These are phyloP conservation scores for Talaromyces verruculosus DNA, from an alignment of 2,329 filamentous ascomycete species.

Conservation along the genomic window DNA sequence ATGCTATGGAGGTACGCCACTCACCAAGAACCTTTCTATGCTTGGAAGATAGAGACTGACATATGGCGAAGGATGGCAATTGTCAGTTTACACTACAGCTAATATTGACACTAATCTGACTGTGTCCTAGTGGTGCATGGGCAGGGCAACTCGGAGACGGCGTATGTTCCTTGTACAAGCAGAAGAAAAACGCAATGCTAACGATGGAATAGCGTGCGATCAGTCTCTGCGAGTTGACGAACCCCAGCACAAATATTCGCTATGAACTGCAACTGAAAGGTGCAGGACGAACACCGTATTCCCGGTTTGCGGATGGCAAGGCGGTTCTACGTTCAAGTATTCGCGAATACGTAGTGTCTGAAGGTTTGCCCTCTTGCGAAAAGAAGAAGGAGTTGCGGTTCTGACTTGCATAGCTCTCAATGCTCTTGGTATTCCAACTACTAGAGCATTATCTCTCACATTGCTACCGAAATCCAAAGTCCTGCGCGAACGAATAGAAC, in stretches of 20 bases:
- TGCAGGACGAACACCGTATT: constrained; percentile 90
- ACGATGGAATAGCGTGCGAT: constrained; percentile 64
- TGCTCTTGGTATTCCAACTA: constrained; percentile 80
- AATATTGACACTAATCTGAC: constrained; percentile 8
- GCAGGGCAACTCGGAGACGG: constrained; percentile 95
- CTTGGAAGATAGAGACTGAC: neutral
- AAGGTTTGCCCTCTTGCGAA: constrained; percentile 51
- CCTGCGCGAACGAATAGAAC: constrained; percentile 75
- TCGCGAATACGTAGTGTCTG: constrained; percentile 88
- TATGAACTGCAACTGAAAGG: constrained; percentile 96
- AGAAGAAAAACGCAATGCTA: too few species aligned
- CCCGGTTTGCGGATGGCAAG: constrained; percentile 92
- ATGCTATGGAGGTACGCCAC: constrained; percentile 77
- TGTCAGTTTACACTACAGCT: constrained; percentile 36
- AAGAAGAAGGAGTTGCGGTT: neutral
- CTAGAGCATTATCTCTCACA: constrained; percentile 79
- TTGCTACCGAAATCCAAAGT: constrained; percentile 72
- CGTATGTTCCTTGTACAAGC: too few species aligned
- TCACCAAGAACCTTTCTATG: neutral
- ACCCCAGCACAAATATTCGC: constrained; percentile 65
- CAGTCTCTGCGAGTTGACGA: constrained; percentile 85
- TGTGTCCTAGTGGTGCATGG: constrained; percentile 67
- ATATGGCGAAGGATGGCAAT: constrained; percentile 47
- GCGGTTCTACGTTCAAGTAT: constrained; percentile 91
- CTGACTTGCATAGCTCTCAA: constrained; percentile 57